phyloP scores from a whole-genome alignment of 2,329 filamentous ascomycete species.

The Massarina eburnea region DNA sequence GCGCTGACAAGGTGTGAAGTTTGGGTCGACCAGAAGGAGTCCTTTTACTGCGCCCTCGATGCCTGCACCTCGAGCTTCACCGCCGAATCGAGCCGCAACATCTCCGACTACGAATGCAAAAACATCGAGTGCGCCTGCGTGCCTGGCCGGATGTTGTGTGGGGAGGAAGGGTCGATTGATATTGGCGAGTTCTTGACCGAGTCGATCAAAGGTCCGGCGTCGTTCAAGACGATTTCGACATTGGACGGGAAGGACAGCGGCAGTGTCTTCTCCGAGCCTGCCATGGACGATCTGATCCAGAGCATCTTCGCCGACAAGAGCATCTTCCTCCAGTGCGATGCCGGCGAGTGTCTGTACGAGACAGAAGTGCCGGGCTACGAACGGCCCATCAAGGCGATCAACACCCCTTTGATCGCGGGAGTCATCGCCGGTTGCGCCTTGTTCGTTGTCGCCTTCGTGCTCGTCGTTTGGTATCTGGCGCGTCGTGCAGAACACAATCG shows the following conservation, averaged over 20 bases:
- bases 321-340: slow-evolving; percentile 78
- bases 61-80: slow-evolving; percentile 75
- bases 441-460: slow-evolving; percentile 83
- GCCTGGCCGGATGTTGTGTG: slow-evolving; percentile 89
- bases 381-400: slow-evolving; percentile 88
- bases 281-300: slow-evolving; percentile 88
- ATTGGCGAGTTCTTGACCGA: slow-evolving; percentile 84
- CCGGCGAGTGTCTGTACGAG: slow-evolving; percentile 90
- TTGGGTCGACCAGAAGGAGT: slow-evolving; percentile 92
- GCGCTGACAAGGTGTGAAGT: slow-evolving; percentile 57
- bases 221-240: slow-evolving; percentile 70
- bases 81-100: slow-evolving; percentile 71
- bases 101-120: slow-evolving; percentile 81
- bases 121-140: slow-evolving; percentile 87
- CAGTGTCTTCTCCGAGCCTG: slow-evolving; percentile 86
- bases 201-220: slow-evolving; percentile 82
- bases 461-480: slow-evolving; percentile 85
- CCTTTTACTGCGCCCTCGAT: slow-evolving; percentile 91
- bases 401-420: slow-evolving; percentile 91
- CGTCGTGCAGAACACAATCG: slow-evolving; percentile 64
- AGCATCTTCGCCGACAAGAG: slow-evolving; percentile 88
- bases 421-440: slow-evolving; percentile 85
- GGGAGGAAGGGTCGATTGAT: slow-evolving; percentile 87
- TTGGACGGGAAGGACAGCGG: slow-evolving; percentile 63
- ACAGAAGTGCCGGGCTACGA: slow-evolving; percentile 92